Conservation (phyloP, 1,139 yeast genomes). For the Pichia sp. region DNA sequence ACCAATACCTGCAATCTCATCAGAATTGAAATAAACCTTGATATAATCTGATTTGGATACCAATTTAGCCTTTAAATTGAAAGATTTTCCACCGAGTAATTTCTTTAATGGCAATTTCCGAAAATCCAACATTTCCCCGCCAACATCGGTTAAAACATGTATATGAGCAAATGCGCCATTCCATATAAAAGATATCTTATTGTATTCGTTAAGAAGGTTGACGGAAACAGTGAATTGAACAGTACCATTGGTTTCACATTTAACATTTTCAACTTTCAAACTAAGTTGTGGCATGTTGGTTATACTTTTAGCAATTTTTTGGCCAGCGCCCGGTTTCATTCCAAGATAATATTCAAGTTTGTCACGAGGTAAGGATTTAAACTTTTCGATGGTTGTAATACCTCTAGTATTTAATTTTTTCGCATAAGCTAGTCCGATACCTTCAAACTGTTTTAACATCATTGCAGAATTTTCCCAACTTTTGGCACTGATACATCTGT, state of each 20-base stretch:
- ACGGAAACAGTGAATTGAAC: constrained; percentile 5
- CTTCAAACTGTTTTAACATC: constrained; percentile 44
- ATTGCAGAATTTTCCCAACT: constrained; percentile 49
- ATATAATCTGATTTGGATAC: constrained; percentile 24
- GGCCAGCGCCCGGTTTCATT: constrained; percentile 40
- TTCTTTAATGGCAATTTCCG: constrained; percentile 37
- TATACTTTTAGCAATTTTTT: constrained; percentile 16
- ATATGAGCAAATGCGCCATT: constrained; percentile 34
- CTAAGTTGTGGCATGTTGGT: constrained; percentile 15
- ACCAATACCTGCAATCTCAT: constrained; percentile 39
- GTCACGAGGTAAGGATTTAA: constrained; percentile 31
- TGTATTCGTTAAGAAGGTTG: constrained; percentile 20
- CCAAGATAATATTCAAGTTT: constrained; percentile 42
- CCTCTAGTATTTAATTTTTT: constrained; percentile 38
- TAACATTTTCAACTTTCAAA: constrained; percentile 8
- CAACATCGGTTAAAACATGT: constrained; percentile 31
- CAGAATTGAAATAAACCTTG: constrained; percentile 34
- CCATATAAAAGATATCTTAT: constrained; percentile 30
- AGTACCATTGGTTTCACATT: constrained; percentile 8
- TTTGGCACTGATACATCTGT: constrained; percentile 39
- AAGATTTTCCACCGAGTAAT: constrained; percentile 30
- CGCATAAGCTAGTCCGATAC: constrained; percentile 41
- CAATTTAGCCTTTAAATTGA: constrained; percentile 29
- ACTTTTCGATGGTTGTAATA: constrained; percentile 29
- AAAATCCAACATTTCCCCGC: constrained; percentile 39